Evolutionary conservation across 257 asterid species (phyloP), one percentile per base, ranked within the genome.

Genomic region (Solanum rostratum): DNA sequence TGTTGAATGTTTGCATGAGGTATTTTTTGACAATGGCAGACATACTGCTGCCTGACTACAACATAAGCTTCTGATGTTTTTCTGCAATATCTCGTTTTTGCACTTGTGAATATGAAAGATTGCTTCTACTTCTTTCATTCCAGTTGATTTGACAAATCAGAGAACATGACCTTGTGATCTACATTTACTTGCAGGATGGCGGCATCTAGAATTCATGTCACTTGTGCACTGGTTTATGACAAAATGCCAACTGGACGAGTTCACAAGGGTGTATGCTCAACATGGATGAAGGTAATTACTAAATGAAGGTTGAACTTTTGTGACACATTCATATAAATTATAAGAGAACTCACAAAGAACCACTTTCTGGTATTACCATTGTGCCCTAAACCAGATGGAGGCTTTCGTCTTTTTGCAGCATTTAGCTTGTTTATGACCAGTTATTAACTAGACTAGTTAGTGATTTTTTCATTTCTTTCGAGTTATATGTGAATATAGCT

Each of bases 201-300:
- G 20, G 88, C 92, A 24, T 78, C 91, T 24, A 93, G 99, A 92
- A 94, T 97, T 74, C 98, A 95, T 19, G 99, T 95, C 22, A 95
- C 99, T 43, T 97, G 99, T 89, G 96, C 99, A 11, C 88, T 97
- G 88, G 99, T 97, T 59, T 81, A 91, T 69, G 99, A 95, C 87
- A 94, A 91, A 91, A 95, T 93, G 24, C 98, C 98, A 11, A 83
- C 97, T 5, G 99, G 99, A 86, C 85, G 98, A 80, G 84, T 97
- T 87, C 99, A 97, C 92, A 94, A 91, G 92, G 99, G 99, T 85
- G 90, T 97, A 68, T 97, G 99, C 91, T 97, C 99, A 20, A 97
- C 99, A 29, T 97, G 99, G 99, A 97, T 97, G 93, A 95, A 95
- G 99, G 99, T 95, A 92, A 57, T 83, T 71, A 45, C 55, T 84